Evolutionary conservation across 371 early-diverging fungal species (phyloP).

Genomic region (Mortierella polycephala): DNA sequence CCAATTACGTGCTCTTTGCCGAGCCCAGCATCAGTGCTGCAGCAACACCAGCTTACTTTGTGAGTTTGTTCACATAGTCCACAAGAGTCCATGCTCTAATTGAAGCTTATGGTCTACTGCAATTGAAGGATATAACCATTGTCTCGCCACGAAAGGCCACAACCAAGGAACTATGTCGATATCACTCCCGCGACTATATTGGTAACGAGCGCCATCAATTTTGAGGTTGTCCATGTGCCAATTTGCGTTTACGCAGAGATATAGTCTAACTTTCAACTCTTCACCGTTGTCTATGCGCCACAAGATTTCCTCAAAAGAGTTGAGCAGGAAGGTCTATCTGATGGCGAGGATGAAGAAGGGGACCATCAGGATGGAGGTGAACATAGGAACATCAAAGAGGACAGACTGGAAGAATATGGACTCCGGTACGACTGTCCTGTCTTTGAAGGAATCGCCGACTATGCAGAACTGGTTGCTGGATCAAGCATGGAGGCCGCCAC

Average conservation of each 20-base stretch:
- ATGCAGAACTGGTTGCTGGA: slow-evolving; percentile 69
- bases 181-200: slow-evolving; percentile 77
- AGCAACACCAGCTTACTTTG: not conserved
- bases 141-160: slow-evolving; percentile 63
- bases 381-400: slow-evolving; percentile 40
- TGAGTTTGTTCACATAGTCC: slow-evolving; percentile 8
- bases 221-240: not conserved
- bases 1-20: not conserved
- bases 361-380: slow-evolving; percentile 44
- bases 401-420: slow-evolving; percentile 61
- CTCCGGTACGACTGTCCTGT: slow-evolving; percentile 77
- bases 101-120: slow-evolving; percentile 56
- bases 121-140: slow-evolving; percentile 39
- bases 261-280: not conserved
- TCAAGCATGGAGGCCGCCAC: slow-evolving; percentile 79
- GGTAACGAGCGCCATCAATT: slow-evolving; percentile 17
- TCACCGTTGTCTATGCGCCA: not conserved
- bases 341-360: slow-evolving; percentile 5
- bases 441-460: slow-evolving; percentile 72
- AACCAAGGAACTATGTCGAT: slow-evolving; percentile 66
- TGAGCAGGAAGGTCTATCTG: slow-evolving; percentile 1
- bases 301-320: slow-evolving; percentile 30
- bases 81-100: slow-evolving; percentile 62
- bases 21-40: no score
- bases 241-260: not conserved